Conservation (phyloP, 371 early-diverging fungal genomes). For the Umbelopsis sp. region DNA sequence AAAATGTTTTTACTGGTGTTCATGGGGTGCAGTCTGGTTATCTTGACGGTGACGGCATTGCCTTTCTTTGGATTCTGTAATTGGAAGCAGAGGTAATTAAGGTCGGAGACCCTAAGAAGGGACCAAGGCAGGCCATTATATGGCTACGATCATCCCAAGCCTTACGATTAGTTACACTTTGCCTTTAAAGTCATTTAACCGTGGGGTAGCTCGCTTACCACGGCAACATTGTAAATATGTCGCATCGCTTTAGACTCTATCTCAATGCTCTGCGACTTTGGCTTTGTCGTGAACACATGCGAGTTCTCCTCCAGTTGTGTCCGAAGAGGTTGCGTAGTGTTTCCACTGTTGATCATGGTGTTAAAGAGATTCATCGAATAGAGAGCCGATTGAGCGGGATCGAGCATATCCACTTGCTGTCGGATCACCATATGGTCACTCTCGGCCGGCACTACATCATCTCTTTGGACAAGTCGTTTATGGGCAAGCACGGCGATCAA, state of each 20-base stretch:
- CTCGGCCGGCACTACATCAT: background rate
- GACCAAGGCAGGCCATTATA: slow-evolving; percentile 6
- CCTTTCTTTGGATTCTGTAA: background rate
- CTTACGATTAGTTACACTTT: too few species aligned
- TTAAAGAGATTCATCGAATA: background rate
- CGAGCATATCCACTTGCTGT: background rate
- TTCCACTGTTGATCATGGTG: background rate
- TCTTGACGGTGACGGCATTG: background rate
- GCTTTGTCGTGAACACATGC: background rate
- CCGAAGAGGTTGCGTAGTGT: background rate
- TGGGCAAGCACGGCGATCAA: background rate
- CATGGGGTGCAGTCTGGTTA: background rate
- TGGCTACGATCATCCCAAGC: background rate
- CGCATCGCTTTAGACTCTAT: slow-evolving; percentile 3
- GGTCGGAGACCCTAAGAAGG: background rate
- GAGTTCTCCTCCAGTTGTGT: background rate
- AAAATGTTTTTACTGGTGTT: background rate
- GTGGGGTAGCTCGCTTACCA: background rate
- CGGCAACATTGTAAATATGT: background rate
- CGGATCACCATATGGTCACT: background rate
- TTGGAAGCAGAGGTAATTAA: background rate
- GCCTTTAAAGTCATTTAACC: too few species aligned
- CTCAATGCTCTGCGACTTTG: background rate
- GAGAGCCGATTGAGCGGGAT: background rate
- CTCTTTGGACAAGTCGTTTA: background rate